Evolutionary conservation across 352 stramenopile species (phyloP).

Genomic region (Globisporangium splendens): DNA sequence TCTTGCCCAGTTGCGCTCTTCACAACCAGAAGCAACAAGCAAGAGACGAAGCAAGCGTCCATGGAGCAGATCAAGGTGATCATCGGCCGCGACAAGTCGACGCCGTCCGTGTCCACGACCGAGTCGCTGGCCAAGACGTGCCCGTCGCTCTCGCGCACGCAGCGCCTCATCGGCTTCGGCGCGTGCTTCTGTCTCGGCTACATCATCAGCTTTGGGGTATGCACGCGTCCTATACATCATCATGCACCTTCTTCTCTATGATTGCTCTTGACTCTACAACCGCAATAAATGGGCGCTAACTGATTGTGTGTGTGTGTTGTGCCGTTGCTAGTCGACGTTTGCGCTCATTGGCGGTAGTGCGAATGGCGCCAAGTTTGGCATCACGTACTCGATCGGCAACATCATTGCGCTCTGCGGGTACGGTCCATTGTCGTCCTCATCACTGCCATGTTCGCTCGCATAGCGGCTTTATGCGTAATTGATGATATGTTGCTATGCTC

Average conservation of each 20-base stretch:
- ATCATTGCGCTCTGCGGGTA: constrained; percentile 83
- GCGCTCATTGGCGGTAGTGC: constrained; percentile 62
- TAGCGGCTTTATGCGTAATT: neutral
- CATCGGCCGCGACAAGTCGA: constrained; percentile 54
- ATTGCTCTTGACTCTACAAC: neutral
- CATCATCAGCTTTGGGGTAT: constrained; percentile 77
- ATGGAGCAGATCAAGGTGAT: constrained; percentile 84
- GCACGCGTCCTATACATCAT: constrained; percentile 7
- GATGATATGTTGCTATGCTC: neutral
- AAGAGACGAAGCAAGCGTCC: neutral
- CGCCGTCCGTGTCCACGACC: constrained; percentile 15
- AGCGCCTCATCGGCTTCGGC: constrained; percentile 70
- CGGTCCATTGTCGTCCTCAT: constrained; percentile 6
- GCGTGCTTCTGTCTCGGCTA: constrained; percentile 80
- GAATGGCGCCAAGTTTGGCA: constrained; percentile 75
- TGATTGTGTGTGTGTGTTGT: neutral
- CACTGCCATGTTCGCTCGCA: neutral
- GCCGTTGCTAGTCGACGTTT: constrained; percentile 67
- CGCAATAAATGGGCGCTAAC: neutral
- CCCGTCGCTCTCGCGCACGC: constrained; percentile 58
- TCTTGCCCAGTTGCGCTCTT: neutral
- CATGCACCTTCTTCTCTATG: neutral
- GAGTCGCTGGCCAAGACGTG: constrained; percentile 59
- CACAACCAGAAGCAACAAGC: neutral
- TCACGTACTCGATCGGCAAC: constrained; percentile 82